Evolutionary conservation across 345 rosid genomes (phyloP), one percentile per base, ranked within the genome.

Genomic region (Eucalyptus cloeziana): DNA sequence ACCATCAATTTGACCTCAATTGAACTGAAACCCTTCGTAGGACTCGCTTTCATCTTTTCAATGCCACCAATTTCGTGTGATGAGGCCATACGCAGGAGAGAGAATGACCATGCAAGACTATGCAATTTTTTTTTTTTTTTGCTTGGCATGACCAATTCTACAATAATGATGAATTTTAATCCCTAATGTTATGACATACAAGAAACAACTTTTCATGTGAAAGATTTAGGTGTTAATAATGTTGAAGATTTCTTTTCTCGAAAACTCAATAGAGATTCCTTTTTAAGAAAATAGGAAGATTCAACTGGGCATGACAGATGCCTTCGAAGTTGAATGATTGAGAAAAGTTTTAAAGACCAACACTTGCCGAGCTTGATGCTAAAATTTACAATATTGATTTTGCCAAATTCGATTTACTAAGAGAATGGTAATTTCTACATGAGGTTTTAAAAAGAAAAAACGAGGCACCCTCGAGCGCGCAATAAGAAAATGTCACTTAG

Each of bases 401-500:
- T 64, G 37, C 40, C 17, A 64, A 13, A 56, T n/a, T n/a, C 21
- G 10, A 64, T 7, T n/a, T 64, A 30, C 31, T 7, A 64, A 64
- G 40, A 64, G 37, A 64, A n/a, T 64, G 37, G 40, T 33, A 64
- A 64, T n/a, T 64, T 13, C 19, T 64, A n/a, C 8, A 30, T 13
- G 76, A 64, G 37, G 76, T 64, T n/a, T 64, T n/a, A 62, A 30
- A 13, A 62, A 13, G 33, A 52, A 52, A 52, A 52, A 52, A 19
- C 1, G 3, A 62, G 31, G 17, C 69, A 62, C 7, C n/a, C n/a
- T 62, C 7, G 1, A 62, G 31, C 1, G 2, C 7, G 6, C 14
- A 25, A 60, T 13, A 64, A n/a, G 71, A 64, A 64, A 30, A 30
- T 64, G 37, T 64, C 76, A 14, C 40, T 64, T 62, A 62, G 8